phyloP scores from a whole-genome alignment of 2,329 filamentous ascomycete genomes.

The Cyclaneusma minus region DNA sequence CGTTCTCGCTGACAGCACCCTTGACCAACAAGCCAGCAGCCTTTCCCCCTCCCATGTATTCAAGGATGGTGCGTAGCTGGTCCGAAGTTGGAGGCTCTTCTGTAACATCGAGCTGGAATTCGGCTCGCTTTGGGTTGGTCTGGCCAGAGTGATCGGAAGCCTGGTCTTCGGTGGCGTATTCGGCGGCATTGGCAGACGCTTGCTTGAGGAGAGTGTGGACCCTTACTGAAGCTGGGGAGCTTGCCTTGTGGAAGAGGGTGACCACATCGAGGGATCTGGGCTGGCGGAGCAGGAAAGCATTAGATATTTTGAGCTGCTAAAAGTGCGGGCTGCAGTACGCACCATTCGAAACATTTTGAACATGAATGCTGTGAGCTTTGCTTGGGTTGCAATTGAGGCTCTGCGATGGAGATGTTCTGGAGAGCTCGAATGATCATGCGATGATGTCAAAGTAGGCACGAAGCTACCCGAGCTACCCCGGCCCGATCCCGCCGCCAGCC shows the following conservation, averaged over 20 bases:
- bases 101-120: conserved; percentile 79
- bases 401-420: no score
- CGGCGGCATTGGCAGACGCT: conserved; percentile 51
- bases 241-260: conserved; percentile 87
- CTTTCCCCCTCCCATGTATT: conserved; percentile 56
- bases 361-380: not conserved
- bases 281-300: conserved; percentile 26
- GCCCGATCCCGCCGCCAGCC: no score
- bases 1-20: conserved; percentile 57
- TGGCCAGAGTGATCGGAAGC: conserved; percentile 50
- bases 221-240: conserved; percentile 54
- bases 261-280: conserved; percentile 76
- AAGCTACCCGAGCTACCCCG: no score
- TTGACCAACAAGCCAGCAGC: conserved; percentile 49
- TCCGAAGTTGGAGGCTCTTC: conserved; percentile 67
- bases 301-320: not conserved
- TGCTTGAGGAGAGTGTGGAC: conserved; percentile 69
- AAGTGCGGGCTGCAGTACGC: conserved; percentile 1
- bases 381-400: no score
- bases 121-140: conserved; percentile 32
- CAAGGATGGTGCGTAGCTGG: conserved; percentile 70
- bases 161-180: conserved; percentile 58
- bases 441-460: no score
- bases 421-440: no score
- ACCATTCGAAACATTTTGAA: conserved; percentile 9